Conservation (phyloP, 179 eudicot genomes). For the Beta macrorhiza region DNA sequence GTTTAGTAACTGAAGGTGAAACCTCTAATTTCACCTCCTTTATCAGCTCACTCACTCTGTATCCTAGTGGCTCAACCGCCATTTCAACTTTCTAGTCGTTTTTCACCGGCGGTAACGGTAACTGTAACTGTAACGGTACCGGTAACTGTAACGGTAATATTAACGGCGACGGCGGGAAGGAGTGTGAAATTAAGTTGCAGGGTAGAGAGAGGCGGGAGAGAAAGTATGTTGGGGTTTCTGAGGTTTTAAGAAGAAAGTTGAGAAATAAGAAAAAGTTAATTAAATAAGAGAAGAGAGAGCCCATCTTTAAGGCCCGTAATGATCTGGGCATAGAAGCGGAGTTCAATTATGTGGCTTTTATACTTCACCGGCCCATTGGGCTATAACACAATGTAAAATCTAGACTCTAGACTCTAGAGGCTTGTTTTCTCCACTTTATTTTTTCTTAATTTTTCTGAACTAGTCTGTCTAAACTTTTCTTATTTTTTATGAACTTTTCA, state of each 20-base stretch:
- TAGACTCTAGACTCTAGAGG: too few relatives aligned
- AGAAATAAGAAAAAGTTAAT: too few relatives aligned
- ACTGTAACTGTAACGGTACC: not conserved
- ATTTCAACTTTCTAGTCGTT: not conserved
- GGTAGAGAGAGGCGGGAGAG: constrained; percentile 6
- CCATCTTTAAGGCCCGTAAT: not conserved
- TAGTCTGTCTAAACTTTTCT: too few relatives aligned
- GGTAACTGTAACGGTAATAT: not conserved
- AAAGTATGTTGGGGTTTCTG: not conserved
- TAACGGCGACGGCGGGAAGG: not conserved
- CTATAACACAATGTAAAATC: too few relatives aligned
- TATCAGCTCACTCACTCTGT: constrained; percentile 61
- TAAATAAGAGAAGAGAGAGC: not conserved
- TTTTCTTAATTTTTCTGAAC: too few relatives aligned
- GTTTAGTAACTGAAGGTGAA: constrained; percentile 50
- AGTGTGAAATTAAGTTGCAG: constrained; percentile 5
- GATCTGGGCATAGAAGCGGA: too few relatives aligned
- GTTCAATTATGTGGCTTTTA: too few relatives aligned
- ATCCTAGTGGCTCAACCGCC: constrained; percentile 43
- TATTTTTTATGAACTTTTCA: too few relatives aligned
- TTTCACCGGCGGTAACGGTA: not conserved
- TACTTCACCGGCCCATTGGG: too few relatives aligned
- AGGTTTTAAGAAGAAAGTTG: not conserved
- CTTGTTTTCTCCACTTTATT: too few relatives aligned
- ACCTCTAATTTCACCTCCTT: constrained; percentile 66